phyloP scores from a whole-genome alignment of 306 rosid species.

The Dalbergia oliveri region DNA sequence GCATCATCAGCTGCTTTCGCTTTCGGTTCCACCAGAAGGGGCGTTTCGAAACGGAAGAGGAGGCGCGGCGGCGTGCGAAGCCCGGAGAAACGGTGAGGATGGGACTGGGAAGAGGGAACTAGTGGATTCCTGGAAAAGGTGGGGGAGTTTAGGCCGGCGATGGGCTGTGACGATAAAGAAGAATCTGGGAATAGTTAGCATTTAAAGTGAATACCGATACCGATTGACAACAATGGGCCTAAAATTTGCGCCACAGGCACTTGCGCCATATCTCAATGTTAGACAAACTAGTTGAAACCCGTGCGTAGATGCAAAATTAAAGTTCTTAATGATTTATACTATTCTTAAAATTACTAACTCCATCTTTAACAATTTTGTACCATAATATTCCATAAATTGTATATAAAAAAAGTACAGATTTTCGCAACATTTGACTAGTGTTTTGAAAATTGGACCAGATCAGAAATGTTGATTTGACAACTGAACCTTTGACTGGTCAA shows the following conservation, averaged over 20 bases:
- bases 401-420: too few species aligned
- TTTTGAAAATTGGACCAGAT: too few species aligned
- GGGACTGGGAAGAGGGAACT: neutral
- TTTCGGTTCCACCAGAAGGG: neutral
- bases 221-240: neutral
- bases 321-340: too few species aligned
- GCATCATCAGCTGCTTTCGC: constrained; percentile 49
- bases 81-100: neutral
- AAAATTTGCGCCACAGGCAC: neutral
- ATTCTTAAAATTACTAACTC: too few species aligned
- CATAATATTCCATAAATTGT: too few species aligned
- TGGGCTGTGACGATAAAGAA: neutral
- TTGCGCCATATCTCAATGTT: neutral
- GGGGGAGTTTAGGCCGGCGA: neutral
- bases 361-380: too few species aligned
- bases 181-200: constrained; percentile 15
- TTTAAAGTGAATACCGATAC: neutral
- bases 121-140: neutral
- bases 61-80: constrained; percentile 19
- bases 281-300: too few species aligned
- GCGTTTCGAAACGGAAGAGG: constrained; percentile 33
- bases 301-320: too few species aligned
- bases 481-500: too few species aligned
- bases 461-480: too few species aligned
- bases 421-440: too few species aligned